Percentiles rank a stretch among this genome's conserved stretches.
These are phyloP conservation scores for Boletus pseudo-olivaceus DNA, from an alignment of 768 basidiomycete genomes.

Conservation along the genomic window DNA sequence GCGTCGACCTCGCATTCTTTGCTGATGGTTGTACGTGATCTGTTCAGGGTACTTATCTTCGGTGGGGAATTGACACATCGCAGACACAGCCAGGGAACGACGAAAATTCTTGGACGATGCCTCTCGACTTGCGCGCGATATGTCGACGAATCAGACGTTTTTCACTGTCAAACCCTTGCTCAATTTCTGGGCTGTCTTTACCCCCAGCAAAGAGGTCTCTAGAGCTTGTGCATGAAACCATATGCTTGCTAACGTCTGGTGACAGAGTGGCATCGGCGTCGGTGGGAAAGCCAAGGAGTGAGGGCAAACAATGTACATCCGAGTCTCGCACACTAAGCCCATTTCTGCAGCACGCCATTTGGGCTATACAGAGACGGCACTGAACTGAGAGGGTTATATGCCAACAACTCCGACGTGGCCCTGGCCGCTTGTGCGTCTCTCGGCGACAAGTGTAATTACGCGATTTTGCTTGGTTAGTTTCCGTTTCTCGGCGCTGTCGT, in stretches of 20 bases:
- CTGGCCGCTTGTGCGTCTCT: slow-evolving; percentile 64
- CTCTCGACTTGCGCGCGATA: slow-evolving; percentile 58
- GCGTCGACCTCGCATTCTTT: slow-evolving; percentile 75
- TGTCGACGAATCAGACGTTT: slow-evolving; percentile 74
- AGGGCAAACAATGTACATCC: slow-evolving; percentile 9
- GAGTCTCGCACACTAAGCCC: not conserved
- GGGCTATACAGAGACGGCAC: slow-evolving; percentile 78
- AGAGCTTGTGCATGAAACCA: slow-evolving; percentile 19
- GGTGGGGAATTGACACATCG: not conserved
- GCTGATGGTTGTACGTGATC: slow-evolving; percentile 65
- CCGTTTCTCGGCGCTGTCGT: slow-evolving; percentile 2
- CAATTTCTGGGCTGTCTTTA: slow-evolving; percentile 80
- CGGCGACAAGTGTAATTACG: slow-evolving; percentile 66
- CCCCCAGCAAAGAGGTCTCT: slow-evolving; percentile 66
- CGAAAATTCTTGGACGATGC: slow-evolving; percentile 68
- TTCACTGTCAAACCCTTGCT: slow-evolving; percentile 69
- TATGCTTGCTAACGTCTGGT: slow-evolving; percentile 8
- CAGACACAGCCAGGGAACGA: slow-evolving; percentile 56
- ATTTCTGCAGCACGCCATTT: slow-evolving; percentile 55
- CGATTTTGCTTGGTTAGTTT: slow-evolving; percentile 61
- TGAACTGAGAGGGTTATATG: slow-evolving; percentile 71
- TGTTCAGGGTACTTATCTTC: not conserved
- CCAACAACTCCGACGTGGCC: slow-evolving; percentile 62
- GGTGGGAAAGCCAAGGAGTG: slow-evolving; percentile 69
- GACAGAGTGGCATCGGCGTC: slow-evolving; percentile 64